Percentiles rank a stretch among this genome's conserved stretches.
phyloP scores from a whole-genome alignment of 2,329 filamentous ascomycete species.

The Sclerotinia subarctica region DNA sequence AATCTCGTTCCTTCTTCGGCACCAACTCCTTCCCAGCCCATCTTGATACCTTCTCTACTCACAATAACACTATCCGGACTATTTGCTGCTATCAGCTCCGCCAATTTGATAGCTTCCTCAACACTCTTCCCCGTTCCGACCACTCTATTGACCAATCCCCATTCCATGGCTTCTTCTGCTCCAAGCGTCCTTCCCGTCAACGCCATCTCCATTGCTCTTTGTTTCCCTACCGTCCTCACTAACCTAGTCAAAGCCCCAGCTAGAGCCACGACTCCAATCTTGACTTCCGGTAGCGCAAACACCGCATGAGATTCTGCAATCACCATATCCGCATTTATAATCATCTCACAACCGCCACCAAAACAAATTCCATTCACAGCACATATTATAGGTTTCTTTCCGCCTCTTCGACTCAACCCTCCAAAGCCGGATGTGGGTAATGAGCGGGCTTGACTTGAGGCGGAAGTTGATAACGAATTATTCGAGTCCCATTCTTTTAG shows the following conservation, averaged over 20 bases:
- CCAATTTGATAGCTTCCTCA: constrained; percentile 58
- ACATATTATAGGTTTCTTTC: constrained; percentile 72
- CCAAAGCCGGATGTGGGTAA: constrained; percentile 55
- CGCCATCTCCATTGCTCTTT: constrained; percentile 69
- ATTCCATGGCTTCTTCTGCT: constrained; percentile 57
- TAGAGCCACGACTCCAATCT: constrained; percentile 66
- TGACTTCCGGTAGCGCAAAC: constrained; percentile 71
- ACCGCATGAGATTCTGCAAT: constrained; percentile 56
- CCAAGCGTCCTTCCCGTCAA: constrained; percentile 59
- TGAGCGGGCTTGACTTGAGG: constrained; percentile 3
- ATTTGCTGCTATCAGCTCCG: constrained; percentile 58
- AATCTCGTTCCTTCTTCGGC: constrained; percentile 57
- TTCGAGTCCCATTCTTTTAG: constrained; percentile 53
- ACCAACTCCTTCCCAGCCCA: constrained; percentile 68
- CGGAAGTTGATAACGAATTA: constrained; percentile 1
- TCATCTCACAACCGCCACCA: constrained; percentile 76
- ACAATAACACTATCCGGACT: constrained; percentile 76
- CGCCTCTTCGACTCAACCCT: constrained; percentile 61
- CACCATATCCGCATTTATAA: constrained; percentile 69
- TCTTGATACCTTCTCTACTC: constrained; percentile 65
- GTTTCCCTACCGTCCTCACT: constrained; percentile 61
- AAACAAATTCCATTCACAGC: constrained; percentile 74
- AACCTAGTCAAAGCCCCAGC: constrained; percentile 69
- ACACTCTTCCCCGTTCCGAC: constrained; percentile 51
- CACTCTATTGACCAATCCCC: constrained; percentile 69